phyloP scores from a whole-genome alignment of 306 rosid genomes.

The Lathyrus sativus region DNA sequence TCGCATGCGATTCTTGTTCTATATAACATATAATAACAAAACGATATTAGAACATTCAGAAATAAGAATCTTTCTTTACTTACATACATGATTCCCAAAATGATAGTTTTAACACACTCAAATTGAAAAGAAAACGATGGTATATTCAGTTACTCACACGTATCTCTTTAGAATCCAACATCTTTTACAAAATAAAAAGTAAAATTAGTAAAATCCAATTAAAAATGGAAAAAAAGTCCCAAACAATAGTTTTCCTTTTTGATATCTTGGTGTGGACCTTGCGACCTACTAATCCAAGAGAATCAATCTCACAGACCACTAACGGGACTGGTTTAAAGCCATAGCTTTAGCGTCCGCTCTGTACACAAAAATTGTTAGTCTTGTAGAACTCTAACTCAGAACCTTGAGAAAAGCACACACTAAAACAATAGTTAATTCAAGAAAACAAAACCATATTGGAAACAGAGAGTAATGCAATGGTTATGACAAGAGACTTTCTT shows the following conservation, averaged over 20 bases:
- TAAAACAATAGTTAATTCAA: neutral
- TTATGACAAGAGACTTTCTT: neutral
- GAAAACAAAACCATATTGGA: neutral
- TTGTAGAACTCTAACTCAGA: no score
- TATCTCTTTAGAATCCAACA: neutral
- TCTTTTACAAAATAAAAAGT: no score
- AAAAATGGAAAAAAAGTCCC: neutral
- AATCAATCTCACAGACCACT: no score
- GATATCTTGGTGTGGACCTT: no score
- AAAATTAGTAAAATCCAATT: neutral
- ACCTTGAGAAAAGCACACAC: no score
- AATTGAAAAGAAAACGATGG: neutral
- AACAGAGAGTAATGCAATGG: neutral
- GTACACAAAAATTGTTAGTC: no score
- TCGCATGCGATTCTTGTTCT: neutral
- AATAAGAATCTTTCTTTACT: neutral
- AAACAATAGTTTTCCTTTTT: no score
- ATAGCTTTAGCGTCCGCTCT: no score
- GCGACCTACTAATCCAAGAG: no score
- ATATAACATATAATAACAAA: neutral
- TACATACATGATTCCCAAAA: neutral
- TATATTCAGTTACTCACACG: neutral
- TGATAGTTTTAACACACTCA: neutral
- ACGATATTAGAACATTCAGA: neutral
- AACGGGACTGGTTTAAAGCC: no score